phyloP scores from a whole-genome alignment of 768 basidiomycete genomes.

The Favolaschia claudopus region DNA sequence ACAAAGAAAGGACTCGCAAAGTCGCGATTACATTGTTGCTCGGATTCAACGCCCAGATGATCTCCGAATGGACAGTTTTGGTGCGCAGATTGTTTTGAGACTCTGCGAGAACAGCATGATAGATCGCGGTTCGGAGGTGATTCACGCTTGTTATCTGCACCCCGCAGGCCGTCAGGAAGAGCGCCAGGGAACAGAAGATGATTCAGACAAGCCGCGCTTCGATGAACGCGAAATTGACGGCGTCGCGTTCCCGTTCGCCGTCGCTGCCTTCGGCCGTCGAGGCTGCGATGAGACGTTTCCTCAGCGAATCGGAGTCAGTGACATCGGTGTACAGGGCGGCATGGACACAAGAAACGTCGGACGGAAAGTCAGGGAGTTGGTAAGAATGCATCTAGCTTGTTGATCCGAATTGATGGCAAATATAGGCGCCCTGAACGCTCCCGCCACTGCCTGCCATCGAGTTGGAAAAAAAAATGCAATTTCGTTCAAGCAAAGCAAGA shows the following conservation, averaged over 20 bases:
- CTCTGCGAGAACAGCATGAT: constrained; percentile 80
- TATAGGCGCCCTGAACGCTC: too few relatives aligned
- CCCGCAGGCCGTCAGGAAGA: not conserved
- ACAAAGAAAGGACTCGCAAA: not conserved
- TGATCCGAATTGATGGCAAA: too few relatives aligned
- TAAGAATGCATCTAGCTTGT: constrained; percentile 58
- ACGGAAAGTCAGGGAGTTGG: constrained; percentile 60
- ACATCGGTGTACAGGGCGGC: constrained; percentile 74
- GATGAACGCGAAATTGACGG: constrained; percentile 92
- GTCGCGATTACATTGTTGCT: constrained; percentile 72
- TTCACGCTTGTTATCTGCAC: constrained; percentile 78
- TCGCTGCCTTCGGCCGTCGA: constrained; percentile 62
- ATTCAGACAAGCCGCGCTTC: constrained; percentile 79
- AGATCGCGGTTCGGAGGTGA: constrained; percentile 85
- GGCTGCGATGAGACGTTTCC: constrained; percentile 74
- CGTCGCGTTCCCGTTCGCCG: constrained; percentile 74
- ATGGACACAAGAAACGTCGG: constrained; percentile 53
- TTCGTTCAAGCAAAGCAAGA: too few relatives aligned
- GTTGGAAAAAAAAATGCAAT: too few relatives aligned
- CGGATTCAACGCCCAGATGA: constrained; percentile 87
- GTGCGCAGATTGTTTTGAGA: constrained; percentile 70
- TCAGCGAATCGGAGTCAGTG: constrained; percentile 65
- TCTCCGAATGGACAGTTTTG: constrained; percentile 90
- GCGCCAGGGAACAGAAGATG: constrained; percentile 13
- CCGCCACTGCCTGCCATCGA: too few relatives aligned